Evolutionary conservation across 2,329 filamentous ascomycete species (phyloP), one percentile per base, ranked within the genome.

Genomic region (Neurospora crassa): DNA sequence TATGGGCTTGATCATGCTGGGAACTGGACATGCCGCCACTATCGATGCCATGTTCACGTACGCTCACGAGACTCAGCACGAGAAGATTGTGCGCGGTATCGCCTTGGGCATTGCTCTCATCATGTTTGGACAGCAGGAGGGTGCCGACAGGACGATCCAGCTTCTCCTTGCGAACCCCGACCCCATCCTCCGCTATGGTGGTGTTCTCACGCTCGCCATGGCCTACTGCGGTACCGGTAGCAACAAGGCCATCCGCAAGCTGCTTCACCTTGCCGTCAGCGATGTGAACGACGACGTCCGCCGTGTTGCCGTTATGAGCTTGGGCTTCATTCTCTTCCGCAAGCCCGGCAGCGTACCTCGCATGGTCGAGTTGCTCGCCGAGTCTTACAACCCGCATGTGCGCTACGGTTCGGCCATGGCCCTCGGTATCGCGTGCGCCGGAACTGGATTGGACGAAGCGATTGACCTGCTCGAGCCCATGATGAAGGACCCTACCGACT

Each of bases 401-500:
- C 91, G 96, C 71, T 99, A 99, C 78, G 96, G 96, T 79, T 97
- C 96, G 24, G 96, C 96, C 70, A 97, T 99, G 94, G 96, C 96
- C 63, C 88, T 99, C 14, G 96, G 96, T 82, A 99, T 99, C 78
- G 97, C 96, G 37, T 99, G 96, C 78, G 96, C 96, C 37, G 96
- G 96, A 68, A 99, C 96, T 69, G 96, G 96, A 16, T 86, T 98
- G 40, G 94, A 97, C 74, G 96, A 99, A 82, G 96, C 96, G 29
- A 96, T 98, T 73, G 96, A 99, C 78, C 87, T 99, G 20, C 87
- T 99, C 5, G 96, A 99, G 84, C 96, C 96, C 20, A 99, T 99
- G 96, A 94, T 97, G 85, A 99, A 98, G 85, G 96, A 99, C 77
- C 96, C 96, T 8, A 97, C 94, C 72, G 96, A 99, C 83, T 99